Conservation (phyloP, 208 protist species). For the Trypanosoma caninum region DNA sequence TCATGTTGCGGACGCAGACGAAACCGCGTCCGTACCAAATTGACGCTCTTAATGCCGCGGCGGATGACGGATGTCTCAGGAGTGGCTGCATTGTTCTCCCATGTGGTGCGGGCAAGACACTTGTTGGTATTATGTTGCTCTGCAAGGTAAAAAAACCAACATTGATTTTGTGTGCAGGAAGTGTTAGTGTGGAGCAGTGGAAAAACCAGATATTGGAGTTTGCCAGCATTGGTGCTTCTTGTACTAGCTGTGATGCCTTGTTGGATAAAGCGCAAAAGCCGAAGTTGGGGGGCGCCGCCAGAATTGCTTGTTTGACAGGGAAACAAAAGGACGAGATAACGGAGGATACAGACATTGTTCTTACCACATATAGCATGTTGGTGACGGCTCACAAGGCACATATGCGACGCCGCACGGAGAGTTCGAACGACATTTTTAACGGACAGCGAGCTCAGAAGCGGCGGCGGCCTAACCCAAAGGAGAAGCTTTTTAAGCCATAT, state of each 20-base stretch:
- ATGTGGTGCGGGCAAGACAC: slow-evolving; percentile 99
- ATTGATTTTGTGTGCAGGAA: slow-evolving; percentile 93
- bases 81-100: slow-evolving; percentile 99
- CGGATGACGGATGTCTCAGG: slow-evolving; percentile 47
- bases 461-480: slow-evolving; percentile 54
- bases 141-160: slow-evolving; percentile 95
- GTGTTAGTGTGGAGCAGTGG: slow-evolving; percentile 98
- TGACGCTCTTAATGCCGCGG: slow-evolving; percentile 72
- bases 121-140: slow-evolving; percentile 97
- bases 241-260: neutral
- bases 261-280: neutral
- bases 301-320: slow-evolving; percentile 91
- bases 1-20: slow-evolving; percentile 68
- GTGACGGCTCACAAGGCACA: slow-evolving; percentile 67
- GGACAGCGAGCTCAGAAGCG: slow-evolving; percentile 13
- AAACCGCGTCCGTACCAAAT: slow-evolving; percentile 80
- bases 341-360: slow-evolving; percentile 90
- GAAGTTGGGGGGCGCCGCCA: slow-evolving; percentile 40
- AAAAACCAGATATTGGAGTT: slow-evolving; percentile 93
- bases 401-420: slow-evolving; percentile 27
- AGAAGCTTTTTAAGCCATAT: slow-evolving; percentile 75
- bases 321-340: slow-evolving; percentile 90
- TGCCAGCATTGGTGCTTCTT: slow-evolving; percentile 52
- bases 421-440: slow-evolving; percentile 4
- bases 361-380: slow-evolving; percentile 99